phyloP scores from a whole-genome alignment of 2,329 filamentous ascomycete genomes.

The Neofusicoccum laricinum region DNA sequence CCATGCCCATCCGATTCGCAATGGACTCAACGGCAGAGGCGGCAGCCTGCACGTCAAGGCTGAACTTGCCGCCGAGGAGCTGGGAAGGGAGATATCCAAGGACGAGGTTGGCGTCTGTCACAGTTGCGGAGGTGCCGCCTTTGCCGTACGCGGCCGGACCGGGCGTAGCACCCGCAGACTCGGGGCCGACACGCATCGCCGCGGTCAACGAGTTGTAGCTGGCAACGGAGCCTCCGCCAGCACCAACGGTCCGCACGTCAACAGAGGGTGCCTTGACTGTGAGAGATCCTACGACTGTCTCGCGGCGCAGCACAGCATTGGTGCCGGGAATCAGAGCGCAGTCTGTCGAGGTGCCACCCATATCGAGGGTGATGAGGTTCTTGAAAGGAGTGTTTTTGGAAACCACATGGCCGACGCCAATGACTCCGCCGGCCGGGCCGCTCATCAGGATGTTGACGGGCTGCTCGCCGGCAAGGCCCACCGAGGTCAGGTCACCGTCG shows the following conservation, averaged over 20 bases:
- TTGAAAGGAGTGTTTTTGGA: constrained; percentile 46
- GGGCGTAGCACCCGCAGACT: constrained; percentile 48
- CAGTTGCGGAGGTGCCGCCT: constrained; percentile 45
- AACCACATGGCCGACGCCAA: constrained; percentile 47
- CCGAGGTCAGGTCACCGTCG: constrained; percentile 48
- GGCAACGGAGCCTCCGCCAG: constrained; percentile 50
- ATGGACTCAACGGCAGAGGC: constrained; percentile 41
- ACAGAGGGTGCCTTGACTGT: constrained; percentile 48
- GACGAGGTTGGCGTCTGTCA: constrained; percentile 50
- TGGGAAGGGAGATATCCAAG: constrained; percentile 48
- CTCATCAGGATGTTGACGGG: constrained; percentile 52
- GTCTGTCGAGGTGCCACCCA: constrained; percentile 52
- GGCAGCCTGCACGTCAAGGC: constrained; percentile 45
- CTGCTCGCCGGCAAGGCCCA: constrained; percentile 44
- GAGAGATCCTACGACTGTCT: constrained; percentile 45
- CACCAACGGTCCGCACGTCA: constrained; percentile 50
- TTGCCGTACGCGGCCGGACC: constrained; percentile 52
- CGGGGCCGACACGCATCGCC: constrained; percentile 50
- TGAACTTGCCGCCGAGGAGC: constrained; percentile 46
- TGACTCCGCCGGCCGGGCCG: constrained; percentile 50
- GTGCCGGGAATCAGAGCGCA: constrained; percentile 46
- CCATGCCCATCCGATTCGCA: constrained; percentile 47
- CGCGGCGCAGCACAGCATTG: constrained; percentile 44
- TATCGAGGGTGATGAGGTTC: constrained; percentile 50
- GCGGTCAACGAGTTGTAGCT: constrained; percentile 48